Percentiles rank a stretch among this genome's conserved stretches.
phyloP scores from a whole-genome alignment of 2,329 filamentous ascomycete genomes.

The Orbilia javanica region DNA sequence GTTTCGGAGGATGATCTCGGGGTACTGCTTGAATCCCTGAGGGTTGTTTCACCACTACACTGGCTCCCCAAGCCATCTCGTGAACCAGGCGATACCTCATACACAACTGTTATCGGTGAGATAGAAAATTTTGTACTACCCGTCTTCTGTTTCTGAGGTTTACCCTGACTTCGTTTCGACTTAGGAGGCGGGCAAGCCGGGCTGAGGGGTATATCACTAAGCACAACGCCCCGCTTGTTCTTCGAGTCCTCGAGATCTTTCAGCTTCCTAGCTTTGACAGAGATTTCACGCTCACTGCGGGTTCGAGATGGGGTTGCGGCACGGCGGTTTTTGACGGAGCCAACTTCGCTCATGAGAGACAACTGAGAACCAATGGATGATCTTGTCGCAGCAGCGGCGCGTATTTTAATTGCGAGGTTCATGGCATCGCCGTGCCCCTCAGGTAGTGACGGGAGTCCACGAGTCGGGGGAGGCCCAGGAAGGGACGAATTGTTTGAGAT shows the following conservation, averaged over 20 bases:
- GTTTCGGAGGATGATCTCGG: conserved; percentile 46
- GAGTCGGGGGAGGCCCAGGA: conserved; percentile 61
- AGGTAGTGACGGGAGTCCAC: conserved; percentile 61
- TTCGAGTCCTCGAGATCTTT: conserved; percentile 50
- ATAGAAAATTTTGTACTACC: conserved; percentile 10
- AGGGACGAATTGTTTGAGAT: conserved; percentile 48
- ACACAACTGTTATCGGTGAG: conserved; percentile 43
- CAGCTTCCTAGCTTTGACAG: conserved; percentile 48
- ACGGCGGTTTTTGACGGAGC: conserved; percentile 44
- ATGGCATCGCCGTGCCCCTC: conserved; percentile 58
- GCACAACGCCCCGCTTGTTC: conserved; percentile 21
- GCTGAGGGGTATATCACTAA: background rate
- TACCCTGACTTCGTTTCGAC: conserved; percentile 17
- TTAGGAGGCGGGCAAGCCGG: background rate
- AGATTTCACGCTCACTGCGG: conserved; percentile 48
- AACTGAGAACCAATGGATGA: conserved; percentile 51
- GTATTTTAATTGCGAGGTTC: conserved; percentile 56
- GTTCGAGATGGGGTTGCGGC: conserved; percentile 20
- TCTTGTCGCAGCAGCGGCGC: conserved; percentile 45
- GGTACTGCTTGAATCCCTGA: background rate
- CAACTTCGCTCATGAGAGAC: conserved; percentile 37
- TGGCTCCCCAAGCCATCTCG: background rate
- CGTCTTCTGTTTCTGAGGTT: conserved; percentile 32
- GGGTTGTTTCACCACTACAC: conserved; percentile 2
- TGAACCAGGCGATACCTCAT: conserved; percentile 43